Conservation (phyloP, 2,329 filamentous ascomycete species). For the Fusarium kyushuense region DNA sequence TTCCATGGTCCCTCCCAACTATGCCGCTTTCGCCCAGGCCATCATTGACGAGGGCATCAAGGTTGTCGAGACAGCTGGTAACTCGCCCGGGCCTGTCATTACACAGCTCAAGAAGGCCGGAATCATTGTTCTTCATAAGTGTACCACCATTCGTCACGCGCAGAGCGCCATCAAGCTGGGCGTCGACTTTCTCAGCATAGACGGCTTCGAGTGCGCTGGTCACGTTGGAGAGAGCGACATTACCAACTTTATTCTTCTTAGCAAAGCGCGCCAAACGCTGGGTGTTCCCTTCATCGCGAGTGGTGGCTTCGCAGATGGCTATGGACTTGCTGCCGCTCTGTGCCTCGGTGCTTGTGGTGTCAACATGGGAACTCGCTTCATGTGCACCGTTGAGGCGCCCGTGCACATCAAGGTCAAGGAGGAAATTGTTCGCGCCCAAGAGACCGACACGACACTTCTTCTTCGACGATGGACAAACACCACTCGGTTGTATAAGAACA, state of each 20-base stretch:
- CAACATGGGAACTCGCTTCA: constrained; percentile 99
- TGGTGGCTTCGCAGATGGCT: constrained; percentile 94
- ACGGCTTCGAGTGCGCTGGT: constrained; percentile 96
- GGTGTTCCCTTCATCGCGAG: constrained; percentile 93
- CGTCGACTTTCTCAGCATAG: constrained; percentile 96
- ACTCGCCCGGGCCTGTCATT: constrained; percentile 90
- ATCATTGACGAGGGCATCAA: constrained; percentile 93
- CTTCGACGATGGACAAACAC: constrained; percentile 95
- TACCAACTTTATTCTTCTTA: constrained; percentile 90
- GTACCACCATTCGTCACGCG: constrained; percentile 94
- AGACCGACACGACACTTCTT: constrained; percentile 91
- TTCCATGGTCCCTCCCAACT: constrained; percentile 89
- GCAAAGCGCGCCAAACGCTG: constrained; percentile 84
- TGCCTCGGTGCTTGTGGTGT: constrained; percentile 91
- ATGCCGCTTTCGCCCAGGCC: constrained; percentile 89
- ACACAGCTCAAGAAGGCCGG: constrained; percentile 84
- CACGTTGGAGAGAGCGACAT: constrained; percentile 90
- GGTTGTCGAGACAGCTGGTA: constrained; percentile 93
- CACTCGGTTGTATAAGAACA: constrained; percentile 87
- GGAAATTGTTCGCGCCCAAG: constrained; percentile 86
- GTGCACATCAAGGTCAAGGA: constrained; percentile 96
- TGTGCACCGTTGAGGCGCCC: constrained; percentile 94
- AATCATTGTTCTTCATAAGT: constrained; percentile 91
- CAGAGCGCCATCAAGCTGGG: constrained; percentile 92
- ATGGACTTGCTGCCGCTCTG: constrained; percentile 91